A percentile compares a stretch with the other conserved stretches of the same genome.
Conservation (phyloP, 164 flowering plant species). For the Vitis labrusca region DNA sequence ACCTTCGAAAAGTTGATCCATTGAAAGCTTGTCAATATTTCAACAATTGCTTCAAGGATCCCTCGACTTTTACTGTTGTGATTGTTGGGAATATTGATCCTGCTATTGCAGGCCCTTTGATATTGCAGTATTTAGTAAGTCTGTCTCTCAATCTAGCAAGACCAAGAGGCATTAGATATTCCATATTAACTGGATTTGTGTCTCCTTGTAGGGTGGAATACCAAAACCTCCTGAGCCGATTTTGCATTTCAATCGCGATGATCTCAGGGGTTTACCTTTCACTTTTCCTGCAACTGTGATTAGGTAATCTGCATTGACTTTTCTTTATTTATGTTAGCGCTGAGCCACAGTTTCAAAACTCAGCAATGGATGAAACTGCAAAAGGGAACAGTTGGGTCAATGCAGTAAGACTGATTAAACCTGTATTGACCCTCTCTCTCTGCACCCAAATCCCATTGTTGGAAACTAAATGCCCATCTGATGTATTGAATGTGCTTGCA, state of each 20-base stretch:
- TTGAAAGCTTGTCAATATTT: slow-evolving; percentile 82
- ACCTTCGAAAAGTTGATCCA: slow-evolving; percentile 81
- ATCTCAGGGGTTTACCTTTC: slow-evolving; percentile 83
- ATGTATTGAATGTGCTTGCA: slow-evolving; percentile 31
- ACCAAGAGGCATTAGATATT: neutral
- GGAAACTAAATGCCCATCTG: neutral
- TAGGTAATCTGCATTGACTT: slow-evolving; percentile 38
- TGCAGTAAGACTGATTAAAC: too few relatives aligned
- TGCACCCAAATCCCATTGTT: neutral
- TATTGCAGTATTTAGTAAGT: slow-evolving; percentile 84
- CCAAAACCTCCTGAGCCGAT: slow-evolving; percentile 72
- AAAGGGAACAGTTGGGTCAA: too few relatives aligned
- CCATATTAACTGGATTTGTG: slow-evolving; percentile 14
- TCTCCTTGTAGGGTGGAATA: slow-evolving; percentile 78
- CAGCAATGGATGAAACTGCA: too few relatives aligned
- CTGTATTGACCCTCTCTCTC: neutral
- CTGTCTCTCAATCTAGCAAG: neutral
- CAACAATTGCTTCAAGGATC: slow-evolving; percentile 86
- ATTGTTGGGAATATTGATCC: slow-evolving; percentile 92
- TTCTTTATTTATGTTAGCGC: neutral
- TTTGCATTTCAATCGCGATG: slow-evolving; percentile 73
- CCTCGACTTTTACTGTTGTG: slow-evolving; percentile 85
- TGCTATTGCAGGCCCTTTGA: slow-evolving; percentile 59
- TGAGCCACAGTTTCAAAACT: too few relatives aligned
- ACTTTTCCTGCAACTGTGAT: slow-evolving; percentile 65